Conservation (phyloP, 2,329 filamentous ascomycete species). For the Tolypocladium guangdongense region DNA sequence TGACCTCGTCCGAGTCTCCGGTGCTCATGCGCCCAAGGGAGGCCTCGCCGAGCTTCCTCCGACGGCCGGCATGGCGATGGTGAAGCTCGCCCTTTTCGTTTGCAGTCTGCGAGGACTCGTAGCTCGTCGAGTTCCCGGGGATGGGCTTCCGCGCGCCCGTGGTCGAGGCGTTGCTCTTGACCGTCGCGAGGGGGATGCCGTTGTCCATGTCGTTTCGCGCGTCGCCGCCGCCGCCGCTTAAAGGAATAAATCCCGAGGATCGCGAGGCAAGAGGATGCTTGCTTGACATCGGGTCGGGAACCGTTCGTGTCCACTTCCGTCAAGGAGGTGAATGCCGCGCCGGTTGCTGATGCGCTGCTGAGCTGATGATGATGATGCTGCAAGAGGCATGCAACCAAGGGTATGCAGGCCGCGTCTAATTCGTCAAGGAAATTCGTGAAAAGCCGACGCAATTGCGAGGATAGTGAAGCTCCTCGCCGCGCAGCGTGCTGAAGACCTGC, state of each 20-base stretch:
- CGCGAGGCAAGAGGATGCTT: constrained; percentile 10
- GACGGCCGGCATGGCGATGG: constrained; percentile 29
- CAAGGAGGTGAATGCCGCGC: neutral
- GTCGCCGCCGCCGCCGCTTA: constrained; percentile 21
- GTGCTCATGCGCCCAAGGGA: constrained; percentile 30
- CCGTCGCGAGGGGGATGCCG: constrained; percentile 44
- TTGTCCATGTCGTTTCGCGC: constrained; percentile 22
- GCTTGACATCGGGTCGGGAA: constrained; percentile 6
- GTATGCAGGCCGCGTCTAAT: neutral
- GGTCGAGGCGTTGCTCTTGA: constrained; percentile 43
- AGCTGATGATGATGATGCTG: neutral
- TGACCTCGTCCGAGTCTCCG: constrained; percentile 37
- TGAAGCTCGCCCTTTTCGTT: constrained; percentile 36
- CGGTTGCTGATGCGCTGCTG: too few species aligned
- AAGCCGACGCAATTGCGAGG: neutral
- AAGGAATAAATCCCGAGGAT: constrained; percentile 30
- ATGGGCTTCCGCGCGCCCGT: constrained; percentile 40
- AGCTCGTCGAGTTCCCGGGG: constrained; percentile 20
- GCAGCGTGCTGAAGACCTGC: constrained; percentile 8
- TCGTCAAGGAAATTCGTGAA: neutral
- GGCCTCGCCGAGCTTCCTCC: constrained; percentile 33
- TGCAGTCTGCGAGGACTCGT: constrained; percentile 20
- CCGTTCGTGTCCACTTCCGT: neutral
- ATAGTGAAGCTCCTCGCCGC: neutral
- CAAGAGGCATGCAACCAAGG: neutral